Evolutionary conservation across 2,329 filamentous ascomycete species (phyloP).

Genomic region (Alternaria sp.): DNA sequence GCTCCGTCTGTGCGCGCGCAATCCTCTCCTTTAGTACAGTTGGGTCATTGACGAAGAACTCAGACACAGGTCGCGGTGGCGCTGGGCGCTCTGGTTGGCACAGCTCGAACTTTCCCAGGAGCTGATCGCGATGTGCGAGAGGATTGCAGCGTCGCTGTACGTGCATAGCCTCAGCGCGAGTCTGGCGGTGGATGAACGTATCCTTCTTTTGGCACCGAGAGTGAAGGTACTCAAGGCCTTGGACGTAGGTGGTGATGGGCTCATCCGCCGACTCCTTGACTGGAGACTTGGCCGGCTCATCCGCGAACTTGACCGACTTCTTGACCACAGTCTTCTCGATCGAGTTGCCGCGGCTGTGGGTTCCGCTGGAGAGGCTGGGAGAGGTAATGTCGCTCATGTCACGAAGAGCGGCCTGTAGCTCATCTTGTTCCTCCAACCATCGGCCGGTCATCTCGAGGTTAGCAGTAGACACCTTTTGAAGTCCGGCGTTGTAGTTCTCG

Average conservation of each 20-base stretch:
- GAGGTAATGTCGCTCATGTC: constrained; percentile 56
- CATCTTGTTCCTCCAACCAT: constrained; percentile 84
- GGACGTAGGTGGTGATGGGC: constrained; percentile 81
- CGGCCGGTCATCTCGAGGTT: constrained; percentile 84
- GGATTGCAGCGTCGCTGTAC: constrained; percentile 77
- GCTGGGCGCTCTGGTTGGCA: constrained; percentile 56
- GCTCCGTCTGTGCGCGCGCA: constrained; percentile 71
- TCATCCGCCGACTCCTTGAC: constrained; percentile 38
- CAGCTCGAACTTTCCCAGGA: constrained; percentile 85
- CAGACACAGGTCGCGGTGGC: constrained; percentile 53
- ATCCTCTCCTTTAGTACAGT: constrained; percentile 68
- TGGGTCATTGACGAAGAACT: constrained; percentile 57
- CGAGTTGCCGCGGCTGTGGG: constrained; percentile 44
- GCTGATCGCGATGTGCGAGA: constrained; percentile 76
- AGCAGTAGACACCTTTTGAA: constrained; percentile 72
- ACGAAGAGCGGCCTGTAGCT: constrained; percentile 72
- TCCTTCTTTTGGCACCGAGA: constrained; percentile 72
- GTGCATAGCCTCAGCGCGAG: constrained; percentile 88
- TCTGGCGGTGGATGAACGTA: constrained; percentile 82
- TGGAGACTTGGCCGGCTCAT: constrained; percentile 33
- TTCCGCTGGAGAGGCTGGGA: constrained; percentile 48
- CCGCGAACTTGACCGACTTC: constrained; percentile 78
- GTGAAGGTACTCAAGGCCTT: constrained; percentile 79
- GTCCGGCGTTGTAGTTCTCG: constrained; percentile 74
- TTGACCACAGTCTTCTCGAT: constrained; percentile 58